Evolutionary conservation across 73 alveolate genomes (phyloP).

Genomic region (Stentor coeruleus): DNA sequence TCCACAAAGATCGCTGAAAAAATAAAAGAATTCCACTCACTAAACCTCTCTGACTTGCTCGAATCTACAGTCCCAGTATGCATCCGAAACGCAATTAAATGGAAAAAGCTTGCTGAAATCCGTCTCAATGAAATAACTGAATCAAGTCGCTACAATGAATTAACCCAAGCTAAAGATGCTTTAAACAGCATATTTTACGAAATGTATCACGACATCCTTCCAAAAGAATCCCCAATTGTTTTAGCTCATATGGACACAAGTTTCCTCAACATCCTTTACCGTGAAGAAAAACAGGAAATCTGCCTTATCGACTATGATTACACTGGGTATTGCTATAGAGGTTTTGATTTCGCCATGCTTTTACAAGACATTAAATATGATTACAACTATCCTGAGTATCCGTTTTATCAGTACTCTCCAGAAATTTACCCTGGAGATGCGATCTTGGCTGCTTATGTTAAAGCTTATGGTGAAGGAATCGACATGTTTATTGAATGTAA

Average conservation of each 20-base stretch:
- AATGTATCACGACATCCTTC: conserved; percentile 3
- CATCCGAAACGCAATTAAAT: neutral
- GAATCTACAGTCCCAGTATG: neutral
- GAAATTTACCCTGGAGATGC: neutral
- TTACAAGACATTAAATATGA: neutral
- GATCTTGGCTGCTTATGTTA: neutral
- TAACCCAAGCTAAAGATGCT: neutral
- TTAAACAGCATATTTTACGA: neutral
- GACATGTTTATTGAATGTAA: conserved; percentile 13
- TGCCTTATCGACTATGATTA: conserved; percentile 14
- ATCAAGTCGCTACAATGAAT: neutral
- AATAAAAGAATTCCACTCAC: neutral
- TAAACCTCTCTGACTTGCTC: neutral
- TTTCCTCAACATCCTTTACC: neutral
- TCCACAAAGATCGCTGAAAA: neutral
- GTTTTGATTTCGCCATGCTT: conserved; percentile 19
- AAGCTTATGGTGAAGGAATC: conserved; percentile 24
- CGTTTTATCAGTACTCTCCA: neutral
- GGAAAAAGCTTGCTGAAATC: neutral
- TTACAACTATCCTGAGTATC: neutral
- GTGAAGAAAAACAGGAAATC: neutral
- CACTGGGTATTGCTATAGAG: conserved; percentile 14
- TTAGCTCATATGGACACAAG: conserved; percentile 25
- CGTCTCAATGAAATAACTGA: neutral
- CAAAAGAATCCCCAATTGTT: neutral